These are phyloP conservation scores for Spinellus fusiger DNA, from an alignment of 192 early-diverging fungal genomes.

Conservation along the genomic window DNA sequence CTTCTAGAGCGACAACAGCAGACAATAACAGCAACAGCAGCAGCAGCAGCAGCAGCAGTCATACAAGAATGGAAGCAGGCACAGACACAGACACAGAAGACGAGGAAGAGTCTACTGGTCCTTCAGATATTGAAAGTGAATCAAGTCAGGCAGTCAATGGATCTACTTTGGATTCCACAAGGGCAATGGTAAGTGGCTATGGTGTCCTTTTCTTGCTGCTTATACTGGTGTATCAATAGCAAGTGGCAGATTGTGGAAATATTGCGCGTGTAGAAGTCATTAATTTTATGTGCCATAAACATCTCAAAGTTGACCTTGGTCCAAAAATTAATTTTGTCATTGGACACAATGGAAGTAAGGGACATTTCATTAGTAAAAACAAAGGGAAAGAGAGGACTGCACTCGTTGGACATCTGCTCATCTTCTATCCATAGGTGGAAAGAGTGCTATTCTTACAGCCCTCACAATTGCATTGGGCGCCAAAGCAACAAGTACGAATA, in stretches of 20 bases:
- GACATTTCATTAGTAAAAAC: not conserved
- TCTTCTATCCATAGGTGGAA: conserved; percentile 76
- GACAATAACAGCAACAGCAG: no score
- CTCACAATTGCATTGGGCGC: conserved; percentile 90
- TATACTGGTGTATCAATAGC: no score
- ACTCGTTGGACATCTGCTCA: not conserved
- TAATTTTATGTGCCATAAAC: conserved; percentile 96
- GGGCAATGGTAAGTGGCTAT: no score
- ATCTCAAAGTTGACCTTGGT: conserved; percentile 68
- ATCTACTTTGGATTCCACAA: no score
- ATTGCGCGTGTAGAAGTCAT: conserved; percentile 77
- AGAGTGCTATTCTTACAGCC: conserved; percentile 90
- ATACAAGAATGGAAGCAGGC: no score
- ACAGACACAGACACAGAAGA: no score
- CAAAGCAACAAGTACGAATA: conserved; percentile 81
- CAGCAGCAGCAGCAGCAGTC: no score
- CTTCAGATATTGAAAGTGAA: no score
- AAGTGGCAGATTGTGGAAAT: conserved; percentile 56
- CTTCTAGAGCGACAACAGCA: no score
- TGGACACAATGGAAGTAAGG: conserved; percentile 89
- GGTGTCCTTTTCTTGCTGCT: no score
- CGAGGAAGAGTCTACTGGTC: no score
- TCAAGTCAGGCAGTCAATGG: no score
- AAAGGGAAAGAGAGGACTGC: not conserved
- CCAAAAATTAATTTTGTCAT: conserved; percentile 94